Evolutionary conservation across 805 yeast species (phyloP).

Genomic region (Ogataea zsoltii): DNA sequence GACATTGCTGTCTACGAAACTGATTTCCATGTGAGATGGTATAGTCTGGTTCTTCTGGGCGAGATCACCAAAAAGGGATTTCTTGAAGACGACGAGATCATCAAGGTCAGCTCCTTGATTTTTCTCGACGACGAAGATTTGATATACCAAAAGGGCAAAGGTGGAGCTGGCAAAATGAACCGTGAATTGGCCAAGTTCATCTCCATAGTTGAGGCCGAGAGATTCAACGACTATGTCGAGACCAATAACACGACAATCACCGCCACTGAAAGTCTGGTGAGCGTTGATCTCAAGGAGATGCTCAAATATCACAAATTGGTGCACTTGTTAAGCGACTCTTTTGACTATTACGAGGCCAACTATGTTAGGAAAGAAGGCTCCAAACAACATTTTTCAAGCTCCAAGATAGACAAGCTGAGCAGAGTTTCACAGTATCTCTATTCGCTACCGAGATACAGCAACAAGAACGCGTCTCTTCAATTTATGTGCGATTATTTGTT

Average conservation of each 20-base stretch:
- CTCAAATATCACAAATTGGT: slow-evolving; percentile 32
- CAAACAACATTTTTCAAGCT: slow-evolving; percentile 16
- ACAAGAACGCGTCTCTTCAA: slow-evolving; percentile 37
- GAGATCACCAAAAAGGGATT: slow-evolving; percentile 63
- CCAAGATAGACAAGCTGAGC: slow-evolving; percentile 21
- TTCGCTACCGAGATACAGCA: slow-evolving; percentile 34
- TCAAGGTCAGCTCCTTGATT: slow-evolving; percentile 15
- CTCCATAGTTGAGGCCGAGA: slow-evolving; percentile 42
- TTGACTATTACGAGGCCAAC: slow-evolving; percentile 22
- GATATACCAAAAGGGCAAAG: slow-evolving; percentile 26
- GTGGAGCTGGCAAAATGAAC: slow-evolving; percentile 30
- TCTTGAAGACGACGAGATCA: slow-evolving; percentile 57
- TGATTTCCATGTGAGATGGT: slow-evolving; percentile 54
- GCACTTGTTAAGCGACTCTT: slow-evolving; percentile 33
- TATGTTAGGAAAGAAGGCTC: slow-evolving; percentile 12
- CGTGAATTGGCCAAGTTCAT: slow-evolving; percentile 59
- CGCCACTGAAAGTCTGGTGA: slow-evolving; percentile 17
- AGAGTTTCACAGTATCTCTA: slow-evolving; percentile 37
- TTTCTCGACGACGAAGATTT: slow-evolving; percentile 35
- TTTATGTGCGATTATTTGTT: slow-evolving; percentile 41
- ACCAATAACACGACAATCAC: slow-evolving; percentile 35
- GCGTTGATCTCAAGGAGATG: slow-evolving; percentile 31
- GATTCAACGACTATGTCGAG: slow-evolving; percentile 39
- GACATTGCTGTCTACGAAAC: slow-evolving; percentile 61
- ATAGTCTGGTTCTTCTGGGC: slow-evolving; percentile 51